Percentiles rank a stretch among this genome's conserved stretches.
phyloP scores from a whole-genome alignment of 768 basidiomycete genomes.

The Serpula lacrymans region DNA sequence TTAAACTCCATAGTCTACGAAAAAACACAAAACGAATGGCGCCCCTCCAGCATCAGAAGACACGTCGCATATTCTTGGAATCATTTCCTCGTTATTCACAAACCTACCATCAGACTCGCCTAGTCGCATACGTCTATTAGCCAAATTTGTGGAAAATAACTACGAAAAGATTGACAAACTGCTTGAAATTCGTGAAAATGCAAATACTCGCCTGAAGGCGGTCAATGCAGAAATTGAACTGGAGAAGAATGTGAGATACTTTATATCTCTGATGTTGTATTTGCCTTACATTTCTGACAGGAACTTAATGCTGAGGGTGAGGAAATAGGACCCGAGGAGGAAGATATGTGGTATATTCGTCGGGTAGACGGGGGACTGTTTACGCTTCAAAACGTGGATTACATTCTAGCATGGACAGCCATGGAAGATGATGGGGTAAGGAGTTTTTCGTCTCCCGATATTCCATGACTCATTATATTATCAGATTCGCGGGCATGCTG shows the following conservation, averaged over 20 bases:
- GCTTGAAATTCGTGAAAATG: slow-evolving; percentile 78
- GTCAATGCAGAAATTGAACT: slow-evolving; percentile 65
- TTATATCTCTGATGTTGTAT: slow-evolving; percentile 1
- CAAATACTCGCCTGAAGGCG: slow-evolving; percentile 53
- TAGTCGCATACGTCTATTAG: slow-evolving; percentile 72
- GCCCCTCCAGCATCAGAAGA: slow-evolving; percentile 69
- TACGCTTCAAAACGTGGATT: slow-evolving; percentile 88
- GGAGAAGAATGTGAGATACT: slow-evolving; percentile 59
- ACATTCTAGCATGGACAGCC: slow-evolving; percentile 89
- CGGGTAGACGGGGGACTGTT: slow-evolving; percentile 85
- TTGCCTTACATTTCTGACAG: slow-evolving; percentile 27
- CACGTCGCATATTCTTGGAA: slow-evolving; percentile 81
- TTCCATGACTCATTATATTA: slow-evolving; percentile 9
- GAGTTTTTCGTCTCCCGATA: slow-evolving; percentile 5
- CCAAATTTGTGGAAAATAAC: slow-evolving; percentile 90
- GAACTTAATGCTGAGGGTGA: slow-evolving; percentile 55
- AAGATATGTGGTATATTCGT: slow-evolving; percentile 81
- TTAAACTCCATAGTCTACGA: slow-evolving; percentile 36
- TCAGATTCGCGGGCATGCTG: slow-evolving; percentile 75
- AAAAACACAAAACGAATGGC: slow-evolving; percentile 57
- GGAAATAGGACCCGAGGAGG: slow-evolving; percentile 54
- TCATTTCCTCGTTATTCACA: slow-evolving; percentile 82
- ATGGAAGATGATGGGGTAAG: slow-evolving; percentile 99
- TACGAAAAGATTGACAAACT: slow-evolving; percentile 96
- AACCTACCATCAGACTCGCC: slow-evolving; percentile 85